Evolutionary conservation across 345 rosid genomes (phyloP).

Genomic region (Salix udensis): DNA sequence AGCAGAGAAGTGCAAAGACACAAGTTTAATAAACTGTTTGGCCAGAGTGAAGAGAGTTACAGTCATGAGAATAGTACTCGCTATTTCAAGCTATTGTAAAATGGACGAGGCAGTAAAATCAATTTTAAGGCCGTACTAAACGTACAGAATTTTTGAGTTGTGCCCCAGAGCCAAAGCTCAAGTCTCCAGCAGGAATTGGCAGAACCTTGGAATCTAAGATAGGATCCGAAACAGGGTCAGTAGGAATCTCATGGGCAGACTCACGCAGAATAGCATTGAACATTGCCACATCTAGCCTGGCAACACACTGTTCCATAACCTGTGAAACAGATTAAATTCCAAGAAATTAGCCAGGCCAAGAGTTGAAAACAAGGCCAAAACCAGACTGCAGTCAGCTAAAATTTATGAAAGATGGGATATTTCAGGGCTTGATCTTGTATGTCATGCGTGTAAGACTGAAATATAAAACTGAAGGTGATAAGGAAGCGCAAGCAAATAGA

Average conservation of each 20-base stretch:
- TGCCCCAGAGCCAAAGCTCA: slow-evolving; percentile 98
- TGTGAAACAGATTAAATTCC: slow-evolving; percentile 22
- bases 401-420: neutral
- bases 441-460: neutral
- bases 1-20: neutral
- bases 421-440: neutral
- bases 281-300: slow-evolving; percentile 90
- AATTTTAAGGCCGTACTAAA: neutral
- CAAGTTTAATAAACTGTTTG: neutral
- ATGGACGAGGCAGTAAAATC: neutral
- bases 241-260: slow-evolving; percentile 88
- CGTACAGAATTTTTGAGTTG: slow-evolving; percentile 86
- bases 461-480: slow-evolving; percentile 13
- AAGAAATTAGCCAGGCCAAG: slow-evolving; percentile 1
- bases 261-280: slow-evolving; percentile 94
- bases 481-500: slow-evolving; percentile 2
- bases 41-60: neutral
- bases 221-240: slow-evolving; percentile 93
- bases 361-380: slow-evolving; percentile 1
- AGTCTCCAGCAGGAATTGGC: slow-evolving; percentile 91
- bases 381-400: neutral
- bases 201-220: slow-evolving; percentile 79
- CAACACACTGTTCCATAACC: slow-evolving; percentile 84
- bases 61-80: neutral
- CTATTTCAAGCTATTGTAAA: neutral